Base-by-base conservation (phyloP, 2,329 filamentous ascomycete genomes). In the Scopulariopsis brevicaulis region DNA sequence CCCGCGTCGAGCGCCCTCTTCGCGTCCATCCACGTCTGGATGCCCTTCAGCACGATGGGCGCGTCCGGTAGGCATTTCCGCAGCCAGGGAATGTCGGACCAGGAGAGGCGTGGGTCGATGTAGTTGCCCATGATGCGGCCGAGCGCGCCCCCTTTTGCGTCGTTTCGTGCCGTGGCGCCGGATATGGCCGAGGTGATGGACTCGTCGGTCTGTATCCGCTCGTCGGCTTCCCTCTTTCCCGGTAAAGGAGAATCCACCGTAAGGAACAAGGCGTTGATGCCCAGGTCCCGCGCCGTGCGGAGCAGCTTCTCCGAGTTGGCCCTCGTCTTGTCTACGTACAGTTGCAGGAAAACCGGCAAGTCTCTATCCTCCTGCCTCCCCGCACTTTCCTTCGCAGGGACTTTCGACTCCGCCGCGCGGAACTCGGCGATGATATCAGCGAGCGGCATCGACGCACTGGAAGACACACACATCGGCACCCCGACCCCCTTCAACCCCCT, bases 21-120 rank as follows among this genome's bases (percentile, higher is more conserved):
- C 15, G 86, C 86, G 67, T 90, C 87, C 48, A 75, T 73, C 0
- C 81, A 79, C 15, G 79, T 81, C 71, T 89, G 85, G n/a, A 90
- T 80, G 0, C 86, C 86, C 68, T 90, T 90, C 28, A 90, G 54
- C 62, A 85, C 71, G 74, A 89, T 63, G 65, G 83, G 72, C 81
- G 78, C 59, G 74, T 70, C 67, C 74, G 77, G 73, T 0, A 8
- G 1, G 70, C 59, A 43, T 2, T 28, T 35, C 10, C 84, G 80
- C 24, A 89, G 65, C 84, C 85, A 89, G 4, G 76, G 71, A 1
- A 89, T 74, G 66, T 87, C 86, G 52, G 80, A 76, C 86, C 85
- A 90, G 77, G 76, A 35, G 15, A 84, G 71, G 20, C 77, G 74
- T 4, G 80, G 64, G 65, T 85, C 82, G 64, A 86, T 77, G 69